Evolutionary conservation across 177 flowering plant species (phyloP), one percentile per base, ranked within the genome.

Genomic region (Vitis hybrid): DNA sequence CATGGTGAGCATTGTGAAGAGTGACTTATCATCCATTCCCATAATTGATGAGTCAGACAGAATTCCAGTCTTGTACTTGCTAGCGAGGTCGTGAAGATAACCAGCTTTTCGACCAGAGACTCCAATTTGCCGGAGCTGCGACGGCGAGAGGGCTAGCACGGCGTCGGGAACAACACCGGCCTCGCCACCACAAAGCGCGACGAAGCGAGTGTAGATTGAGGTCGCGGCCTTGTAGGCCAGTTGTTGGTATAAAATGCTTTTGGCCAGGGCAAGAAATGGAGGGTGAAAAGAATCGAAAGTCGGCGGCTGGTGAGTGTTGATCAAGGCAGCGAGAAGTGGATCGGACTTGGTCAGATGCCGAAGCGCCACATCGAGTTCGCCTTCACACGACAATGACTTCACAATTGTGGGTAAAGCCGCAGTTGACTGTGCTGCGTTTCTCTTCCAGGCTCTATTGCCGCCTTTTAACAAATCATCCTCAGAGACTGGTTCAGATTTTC

Each of bases 71-170:
- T 11, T 58, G 56, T 67, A 84, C 52, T 76, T 78, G 17, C 45
- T 72, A 0, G 87, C 79, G 0, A 84, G 73, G 66, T 84, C 87
- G 9, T 75, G 82, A n/a, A 84, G 74, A 70, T 84, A 82, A 39
- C 80, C 71, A 9, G 85, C 85, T 57, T 84, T 82, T 13, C 81
- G 72, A 2, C 72, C 75, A 0, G 84, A 82, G 60, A 84, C 69
- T 1, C 84, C 87, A 30, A 77, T 66, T 49, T 68, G 58, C 3
- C 87, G 80, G 51, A 82, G 80, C 67, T 80, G 68, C 45, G 69
- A 57, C 0, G 81, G 50, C 30, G 76, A 18, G 34, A 79, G 63
- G 39, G 77, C 63, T 57, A 78, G 75, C 13, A 78, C 74, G 56
- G 73, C n/a, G 14, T 62, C 70, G 7, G 83, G 83, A 12, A 68